Base-by-base conservation (phyloP, 371 early-diverging fungal species). In the Funneliformis caledonium region DNA sequence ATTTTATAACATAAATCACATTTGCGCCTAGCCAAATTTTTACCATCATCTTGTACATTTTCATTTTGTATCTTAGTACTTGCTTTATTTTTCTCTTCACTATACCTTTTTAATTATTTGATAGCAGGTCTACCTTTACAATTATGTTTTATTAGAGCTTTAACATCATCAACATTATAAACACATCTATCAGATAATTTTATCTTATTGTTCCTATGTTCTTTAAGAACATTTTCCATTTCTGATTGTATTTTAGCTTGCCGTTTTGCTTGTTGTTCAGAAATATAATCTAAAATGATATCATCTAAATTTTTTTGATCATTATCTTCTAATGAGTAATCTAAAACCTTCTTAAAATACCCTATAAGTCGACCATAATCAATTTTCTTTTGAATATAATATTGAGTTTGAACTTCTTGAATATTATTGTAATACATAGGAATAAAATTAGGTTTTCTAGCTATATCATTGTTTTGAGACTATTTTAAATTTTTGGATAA, bases 271-370 rank as follows among this genome's bases (percentile, higher is more conserved):
- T 62, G 9, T 22, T 62, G 19, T 62, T 31, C 31, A 9, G 62
- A n/a, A 62, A 62, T 62, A 31, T 62, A 62, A 26, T 3, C 7
- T 31, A 62, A 62, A n/a, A 62, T 62, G 22, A 62, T n/a, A n/a
- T 62, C 31, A 26, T 62, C 31, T 9, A 62, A 62, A 62, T n/a
- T 62, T 62, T 62, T 14, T 62, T 62, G 31, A 31, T 62, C 31
- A 62, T 62, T 62, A 62, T 62, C 26, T 62, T 62, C 62, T 19
- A 62, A 26, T 3, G 26, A 62, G 22, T 62, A 62, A 62, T 62
- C 31, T 2, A 26, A 26, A 26, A 0, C 26, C 26, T 26, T 26
- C 26, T 26, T 26, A 26, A 26, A 26, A 26, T 26, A 62, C 62
- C 2, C 4, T 1, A 62, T 62, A 62, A 62, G 7, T 62, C 4